These are phyloP conservation scores for Trichoderma polysporum DNA, from an alignment of 2,329 filamentous ascomycete genomes.

Conservation along the genomic window DNA sequence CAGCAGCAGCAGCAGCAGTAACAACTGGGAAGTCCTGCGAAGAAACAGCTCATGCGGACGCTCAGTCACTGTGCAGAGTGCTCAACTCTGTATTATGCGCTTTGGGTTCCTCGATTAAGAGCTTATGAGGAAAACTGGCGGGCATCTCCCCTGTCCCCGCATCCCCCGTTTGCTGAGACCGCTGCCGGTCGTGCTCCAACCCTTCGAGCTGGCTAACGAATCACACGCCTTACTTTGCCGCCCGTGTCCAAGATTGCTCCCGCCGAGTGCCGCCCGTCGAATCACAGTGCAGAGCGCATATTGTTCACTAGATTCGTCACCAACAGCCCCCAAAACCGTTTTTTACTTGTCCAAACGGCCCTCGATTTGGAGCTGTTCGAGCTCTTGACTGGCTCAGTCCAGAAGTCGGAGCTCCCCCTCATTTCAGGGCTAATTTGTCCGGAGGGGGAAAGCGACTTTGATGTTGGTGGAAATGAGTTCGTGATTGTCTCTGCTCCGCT, in stretches of 20 bases:
- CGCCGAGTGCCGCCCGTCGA: slow-evolving; percentile 15
- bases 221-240: slow-evolving; percentile 25
- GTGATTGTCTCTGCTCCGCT: neutral
- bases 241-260: slow-evolving; percentile 21
- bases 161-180: slow-evolving; percentile 1
- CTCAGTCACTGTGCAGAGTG: neutral
- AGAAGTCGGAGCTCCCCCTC: neutral
- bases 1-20: neutral
- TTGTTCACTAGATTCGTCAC: slow-evolving; percentile 2
- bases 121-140: neutral
- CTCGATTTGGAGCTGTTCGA: slow-evolving; percentile 2
- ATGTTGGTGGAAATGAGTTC: neutral
- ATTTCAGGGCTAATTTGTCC: neutral
- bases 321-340: slow-evolving; percentile 15
- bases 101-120: neutral
- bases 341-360: slow-evolving; percentile 3
- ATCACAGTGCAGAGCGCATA: slow-evolving; percentile 22
- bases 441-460: neutral
- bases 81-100: neutral
- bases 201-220: slow-evolving; percentile 20
- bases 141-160: neutral
- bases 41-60: neutral
- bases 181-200: neutral
- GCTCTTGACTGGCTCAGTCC: slow-evolving; percentile 17
- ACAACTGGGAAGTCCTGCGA: neutral